These are phyloP conservation scores for Jaapia argillacea DNA, from an alignment of 768 basidiomycete species.

Conservation along the genomic window DNA sequence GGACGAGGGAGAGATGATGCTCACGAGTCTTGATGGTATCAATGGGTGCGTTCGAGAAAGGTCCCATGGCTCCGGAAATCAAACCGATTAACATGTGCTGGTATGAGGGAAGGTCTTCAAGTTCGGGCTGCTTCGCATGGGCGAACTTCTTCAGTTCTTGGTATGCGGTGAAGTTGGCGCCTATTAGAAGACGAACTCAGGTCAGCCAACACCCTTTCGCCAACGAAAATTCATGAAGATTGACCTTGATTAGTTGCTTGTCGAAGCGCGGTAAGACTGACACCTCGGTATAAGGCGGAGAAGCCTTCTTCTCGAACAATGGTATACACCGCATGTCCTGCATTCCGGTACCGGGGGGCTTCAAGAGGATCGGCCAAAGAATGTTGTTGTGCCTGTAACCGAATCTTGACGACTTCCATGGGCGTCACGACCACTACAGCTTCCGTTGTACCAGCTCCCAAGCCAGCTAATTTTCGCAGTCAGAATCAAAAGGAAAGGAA, in stretches of 20 bases:
- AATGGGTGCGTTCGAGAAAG: slow-evolving; percentile 95
- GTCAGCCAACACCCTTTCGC: not conserved
- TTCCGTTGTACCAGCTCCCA: slow-evolving; percentile 93
- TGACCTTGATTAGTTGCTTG: slow-evolving; percentile 99
- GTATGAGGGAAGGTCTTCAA: slow-evolving; percentile 78
- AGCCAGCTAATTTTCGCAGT: slow-evolving; percentile 50
- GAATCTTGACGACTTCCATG: slow-evolving; percentile 99
- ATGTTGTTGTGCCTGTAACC: slow-evolving; percentile 95
- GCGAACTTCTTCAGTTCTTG: slow-evolving; percentile 90
- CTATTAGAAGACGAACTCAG: slow-evolving; percentile 24
- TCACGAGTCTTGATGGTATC: slow-evolving; percentile 92
- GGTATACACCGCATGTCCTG: slow-evolving; percentile 91
- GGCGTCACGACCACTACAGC: slow-evolving; percentile 93
- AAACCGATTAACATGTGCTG: slow-evolving; percentile 95
- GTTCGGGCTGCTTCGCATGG: slow-evolving; percentile 67
- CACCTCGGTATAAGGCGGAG: slow-evolving; percentile 81
- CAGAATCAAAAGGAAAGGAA: not conserved
- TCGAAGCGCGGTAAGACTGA: slow-evolving; percentile 83
- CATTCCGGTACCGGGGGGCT: slow-evolving; percentile 88
- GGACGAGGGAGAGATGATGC: slow-evolving; percentile 18
- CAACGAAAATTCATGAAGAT: slow-evolving; percentile 2
- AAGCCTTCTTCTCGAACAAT: slow-evolving; percentile 91
- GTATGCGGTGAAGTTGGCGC: slow-evolving; percentile 97
- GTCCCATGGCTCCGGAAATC: slow-evolving; percentile 96
- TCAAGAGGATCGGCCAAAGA: slow-evolving; percentile 95